Evolutionary conservation across 1,284 basidiomycete genomes (phyloP), one percentile per base, ranked within the genome.

Genomic region (Ceratobasidium sp.): DNA sequence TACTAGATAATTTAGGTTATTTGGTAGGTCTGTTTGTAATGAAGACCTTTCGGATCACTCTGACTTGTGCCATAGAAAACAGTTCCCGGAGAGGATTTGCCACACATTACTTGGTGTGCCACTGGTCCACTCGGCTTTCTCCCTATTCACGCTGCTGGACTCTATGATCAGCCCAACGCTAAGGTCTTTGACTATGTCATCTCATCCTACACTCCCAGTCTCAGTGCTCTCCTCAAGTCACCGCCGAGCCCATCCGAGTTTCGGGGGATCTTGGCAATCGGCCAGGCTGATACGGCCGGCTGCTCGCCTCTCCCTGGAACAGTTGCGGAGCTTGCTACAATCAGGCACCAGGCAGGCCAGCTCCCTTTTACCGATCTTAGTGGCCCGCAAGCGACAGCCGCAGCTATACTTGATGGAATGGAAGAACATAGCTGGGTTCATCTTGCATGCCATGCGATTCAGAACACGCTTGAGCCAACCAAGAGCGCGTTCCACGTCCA

Each of bases 371-470:
- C 32, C 50, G 28, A 30, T 2, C 23, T 62, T 1, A 32, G 43
- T 2, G 57, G 49, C 7, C 14, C 52, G 0, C 2, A 50, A 16
- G 57, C 47, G 21, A 73, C 71, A 3, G 1, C 2, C 8, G 59
- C 21, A 2, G 35, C 28, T n/a, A 46, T 64, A 1, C 26, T 73
- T 21, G 47, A 23, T 1, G 58, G 6, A 1, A 32, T 73, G 46
- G 23, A 50, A 30, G 1, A 3, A 11, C 43, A 38, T 14, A 26
- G 23, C 21, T 73, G 59, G 59, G 71, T 64, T 1, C 71, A 73
- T 35, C 30, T 73, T 9, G 58, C 59, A 21, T 73, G 47, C 21
- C 71, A 73, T 26, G 71, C 44, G 18, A 41, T 35, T 1, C 71
- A 63, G 46, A 30, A 63, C 35, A 41, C 4, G 18, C 5, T 3